Base-by-base conservation (phyloP, 129 eudicot species). In the Ambrosia trifida region DNA sequence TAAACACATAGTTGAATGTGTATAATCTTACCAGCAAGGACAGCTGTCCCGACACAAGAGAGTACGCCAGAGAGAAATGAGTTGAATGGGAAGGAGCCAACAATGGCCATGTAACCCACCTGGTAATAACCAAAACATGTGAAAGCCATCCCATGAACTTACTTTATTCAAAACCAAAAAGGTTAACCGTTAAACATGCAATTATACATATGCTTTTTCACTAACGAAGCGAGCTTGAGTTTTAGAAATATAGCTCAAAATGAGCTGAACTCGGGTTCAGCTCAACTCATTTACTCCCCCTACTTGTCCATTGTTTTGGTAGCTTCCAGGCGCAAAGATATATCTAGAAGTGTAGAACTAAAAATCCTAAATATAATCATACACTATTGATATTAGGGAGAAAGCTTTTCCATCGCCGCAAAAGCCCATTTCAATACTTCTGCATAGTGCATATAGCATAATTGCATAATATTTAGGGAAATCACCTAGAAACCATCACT, bases 31-130 rank as follows among this genome's bases (percentile, higher is more conserved):
- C 97, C 95, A 72, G 97, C 97, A 82, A 91, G 92, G 65, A 91
- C 97, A 24, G 97, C 95, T 41, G 97, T 87, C 14, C 97, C 97
- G 2, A 83, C 85, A 81, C 97, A 91, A 69, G 97, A 91, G 76
- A 90, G 97, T 11, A 90, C 88, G 32, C 97, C 97, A 0, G 97
- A 90, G 43, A 90, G 88, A 64, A 90, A 90, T 45, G 97, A 91
- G 84, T 91, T 91, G 85, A 91, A 91, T 5, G 97, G 97, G 33
- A 91, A 91, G 1, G 97, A 85, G 20, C 97, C 97, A 72, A 87
- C 97, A 59, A 82, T 9, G 65, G 95, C 91, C 95, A 91, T 84
- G 79, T 91, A 90, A 72, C 61, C 91, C 52, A 90, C 91, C 96
- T 90, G 83, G 40, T 60, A 31, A 78, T 51, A 65, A 77, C 36